Percentiles rank a stretch among this genome's conserved stretches.
These are phyloP conservation scores for Starmera dryadoides DNA, from an alignment of 805 yeast species.

Conservation along the genomic window DNA sequence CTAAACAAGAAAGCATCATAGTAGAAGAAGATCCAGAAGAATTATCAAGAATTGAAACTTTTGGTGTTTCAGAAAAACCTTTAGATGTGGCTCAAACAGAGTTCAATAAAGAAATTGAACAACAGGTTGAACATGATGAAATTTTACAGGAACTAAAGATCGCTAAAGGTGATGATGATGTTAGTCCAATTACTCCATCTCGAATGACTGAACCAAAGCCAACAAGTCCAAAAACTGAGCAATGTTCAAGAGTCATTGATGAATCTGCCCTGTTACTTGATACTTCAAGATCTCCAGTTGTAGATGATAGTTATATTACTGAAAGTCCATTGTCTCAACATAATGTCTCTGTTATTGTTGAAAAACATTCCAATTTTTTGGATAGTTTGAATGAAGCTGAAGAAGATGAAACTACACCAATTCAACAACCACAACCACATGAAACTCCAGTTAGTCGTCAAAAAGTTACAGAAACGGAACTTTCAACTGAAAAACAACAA, in stretches of 20 bases:
- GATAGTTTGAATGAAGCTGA: constrained; percentile 6
- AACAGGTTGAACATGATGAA: too few species aligned
- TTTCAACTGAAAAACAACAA: constrained; percentile 6
- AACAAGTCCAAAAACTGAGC: constrained; percentile 23
- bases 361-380: constrained; percentile 3
- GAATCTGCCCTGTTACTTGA: constrained; percentile 12
- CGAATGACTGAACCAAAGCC: constrained; percentile 25
- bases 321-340: constrained; percentile 15
- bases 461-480: too few species aligned
- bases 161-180: background rate
- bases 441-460: too few species aligned
- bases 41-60: constrained; percentile 19
- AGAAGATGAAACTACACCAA: background rate
- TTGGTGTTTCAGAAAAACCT: background rate
- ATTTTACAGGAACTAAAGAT: too few species aligned
- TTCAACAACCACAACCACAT: constrained; percentile 6
- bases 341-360: constrained; percentile 1
- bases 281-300: constrained; percentile 12
- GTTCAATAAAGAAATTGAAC: background rate
- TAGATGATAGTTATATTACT: constrained; percentile 11
- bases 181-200: constrained; percentile 17
- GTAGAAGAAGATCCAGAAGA: constrained; percentile 20
- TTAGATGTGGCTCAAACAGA: too few species aligned
- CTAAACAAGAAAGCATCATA: constrained; percentile 18
- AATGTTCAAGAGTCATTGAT: constrained; percentile 15